These are phyloP conservation scores for Talaromyces albobiverticillius DNA, from an alignment of 2,329 filamentous ascomycete species.

Conservation along the genomic window DNA sequence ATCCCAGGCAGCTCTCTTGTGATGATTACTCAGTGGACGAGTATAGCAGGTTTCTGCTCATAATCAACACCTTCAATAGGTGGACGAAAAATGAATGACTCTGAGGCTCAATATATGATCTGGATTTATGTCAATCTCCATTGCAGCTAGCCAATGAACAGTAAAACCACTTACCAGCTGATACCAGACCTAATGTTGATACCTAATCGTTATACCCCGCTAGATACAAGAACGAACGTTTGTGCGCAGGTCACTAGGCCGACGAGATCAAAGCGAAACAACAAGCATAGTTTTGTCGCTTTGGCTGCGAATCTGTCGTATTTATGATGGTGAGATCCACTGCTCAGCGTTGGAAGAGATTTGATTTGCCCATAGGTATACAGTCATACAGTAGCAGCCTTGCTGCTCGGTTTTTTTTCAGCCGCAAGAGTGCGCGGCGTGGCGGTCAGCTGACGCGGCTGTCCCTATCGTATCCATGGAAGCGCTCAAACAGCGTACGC, in stretches of 20 bases:
- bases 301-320: background rate
- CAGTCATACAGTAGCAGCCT: background rate
- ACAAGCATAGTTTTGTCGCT: background rate
- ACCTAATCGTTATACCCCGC: background rate
- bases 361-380: too few relatives aligned
- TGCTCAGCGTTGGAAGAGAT: background rate
- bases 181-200: background rate
- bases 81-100: too few relatives aligned
- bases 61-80: too few relatives aligned
- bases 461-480: too few relatives aligned
- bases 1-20: too few relatives aligned
- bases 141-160: too few relatives aligned
- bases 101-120: too few relatives aligned
- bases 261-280: background rate
- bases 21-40: too few relatives aligned
- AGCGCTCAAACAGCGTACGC: too few relatives aligned
- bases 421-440: background rate
- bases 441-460: constrained; percentile 9
- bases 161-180: too few relatives aligned
- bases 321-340: background rate
- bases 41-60: too few relatives aligned
- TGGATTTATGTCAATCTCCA: too few relatives aligned
- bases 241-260: background rate
- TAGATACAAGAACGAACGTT: background rate
- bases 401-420: background rate